These are phyloP conservation scores for Penicillium longicatenatum DNA, from an alignment of 495 filamentous ascomycete genomes.

Conservation along the genomic window DNA sequence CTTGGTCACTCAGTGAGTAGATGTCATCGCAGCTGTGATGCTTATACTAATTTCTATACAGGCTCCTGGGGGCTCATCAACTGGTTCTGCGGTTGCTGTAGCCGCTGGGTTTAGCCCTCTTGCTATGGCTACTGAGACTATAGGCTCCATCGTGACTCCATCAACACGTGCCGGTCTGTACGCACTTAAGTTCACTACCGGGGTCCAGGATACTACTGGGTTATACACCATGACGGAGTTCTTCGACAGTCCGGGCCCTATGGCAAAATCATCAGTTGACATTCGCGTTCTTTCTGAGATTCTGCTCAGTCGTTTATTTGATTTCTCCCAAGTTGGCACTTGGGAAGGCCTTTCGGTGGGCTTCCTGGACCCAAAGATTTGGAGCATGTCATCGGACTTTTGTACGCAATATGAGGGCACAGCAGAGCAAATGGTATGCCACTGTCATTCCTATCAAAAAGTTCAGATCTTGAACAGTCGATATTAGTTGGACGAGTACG, in stretches of 20 bases:
- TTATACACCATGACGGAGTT: slow-evolving; percentile 17
- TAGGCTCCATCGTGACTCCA: slow-evolving; percentile 42
- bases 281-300: slow-evolving; percentile 11
- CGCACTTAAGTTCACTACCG: slow-evolving; percentile 31
- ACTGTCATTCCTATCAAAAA: neutral
- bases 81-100: slow-evolving; percentile 46
- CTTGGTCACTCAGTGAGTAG: slow-evolving; percentile 27
- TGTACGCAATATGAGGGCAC: slow-evolving; percentile 8
- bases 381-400: neutral
- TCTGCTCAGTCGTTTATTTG: slow-evolving; percentile 2
- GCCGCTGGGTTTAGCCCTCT: slow-evolving; percentile 43
- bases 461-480: neutral
- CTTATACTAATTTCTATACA: slow-evolving; percentile 11
- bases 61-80: slow-evolving; percentile 47
- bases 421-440: slow-evolving; percentile 9
- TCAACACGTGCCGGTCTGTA: slow-evolving; percentile 42
- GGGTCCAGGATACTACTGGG: slow-evolving; percentile 21
- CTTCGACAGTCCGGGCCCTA: slow-evolving; percentile 10
- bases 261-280: slow-evolving; percentile 9
- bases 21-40: too few species aligned
- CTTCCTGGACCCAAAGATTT: slow-evolving; percentile 6
- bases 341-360: slow-evolving; percentile 9
- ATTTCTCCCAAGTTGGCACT: neutral
- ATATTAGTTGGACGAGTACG: slow-evolving; percentile 6
- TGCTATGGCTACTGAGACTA: slow-evolving; percentile 45